These are phyloP conservation scores for Heterobasidion annosum DNA, from an alignment of 1,284 basidiomycete genomes.

Conservation along the genomic window DNA sequence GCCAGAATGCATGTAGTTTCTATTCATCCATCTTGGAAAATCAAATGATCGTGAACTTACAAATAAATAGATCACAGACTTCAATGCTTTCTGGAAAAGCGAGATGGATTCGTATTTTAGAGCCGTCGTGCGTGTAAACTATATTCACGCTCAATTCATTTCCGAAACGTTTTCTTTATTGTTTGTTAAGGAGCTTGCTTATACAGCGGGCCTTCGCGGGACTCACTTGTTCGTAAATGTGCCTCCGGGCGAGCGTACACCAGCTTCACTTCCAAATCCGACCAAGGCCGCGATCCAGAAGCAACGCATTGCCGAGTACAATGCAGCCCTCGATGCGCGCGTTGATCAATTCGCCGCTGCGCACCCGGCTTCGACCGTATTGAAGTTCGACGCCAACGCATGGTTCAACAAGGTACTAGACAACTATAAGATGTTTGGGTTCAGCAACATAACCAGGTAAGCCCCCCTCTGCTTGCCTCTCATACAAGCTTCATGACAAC, in stretches of 20 bases:
- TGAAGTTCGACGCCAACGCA: slow-evolving; percentile 40
- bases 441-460: slow-evolving; percentile 42
- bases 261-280: slow-evolving; percentile 23
- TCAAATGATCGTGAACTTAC: neutral
- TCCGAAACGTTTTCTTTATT: neutral
- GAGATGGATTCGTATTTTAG: slow-evolving; percentile 44
- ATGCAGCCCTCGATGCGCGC: slow-evolving; percentile 27
- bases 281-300: slow-evolving; percentile 25
- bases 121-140: slow-evolving; percentile 31
- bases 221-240: slow-evolving; percentile 48
- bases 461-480: slow-evolving; percentile 1
- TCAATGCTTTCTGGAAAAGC: slow-evolving; percentile 36
- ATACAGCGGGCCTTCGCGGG: slow-evolving; percentile 28
- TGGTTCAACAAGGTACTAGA: slow-evolving; percentile 41
- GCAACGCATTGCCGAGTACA: slow-evolving; percentile 32
- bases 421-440: slow-evolving; percentile 29
- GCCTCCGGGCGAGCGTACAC: slow-evolving; percentile 40
- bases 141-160: neutral
- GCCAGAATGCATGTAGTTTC: slow-evolving; percentile 29
- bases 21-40: neutral
- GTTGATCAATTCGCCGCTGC: slow-evolving; percentile 24
- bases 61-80: slow-evolving; percentile 32
- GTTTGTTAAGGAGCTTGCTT: slow-evolving; percentile 28
- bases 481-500: neutral
- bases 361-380: slow-evolving; percentile 29